phyloP scores from a whole-genome alignment of 768 basidiomycete species.

The Leccinum incarnatum region DNA sequence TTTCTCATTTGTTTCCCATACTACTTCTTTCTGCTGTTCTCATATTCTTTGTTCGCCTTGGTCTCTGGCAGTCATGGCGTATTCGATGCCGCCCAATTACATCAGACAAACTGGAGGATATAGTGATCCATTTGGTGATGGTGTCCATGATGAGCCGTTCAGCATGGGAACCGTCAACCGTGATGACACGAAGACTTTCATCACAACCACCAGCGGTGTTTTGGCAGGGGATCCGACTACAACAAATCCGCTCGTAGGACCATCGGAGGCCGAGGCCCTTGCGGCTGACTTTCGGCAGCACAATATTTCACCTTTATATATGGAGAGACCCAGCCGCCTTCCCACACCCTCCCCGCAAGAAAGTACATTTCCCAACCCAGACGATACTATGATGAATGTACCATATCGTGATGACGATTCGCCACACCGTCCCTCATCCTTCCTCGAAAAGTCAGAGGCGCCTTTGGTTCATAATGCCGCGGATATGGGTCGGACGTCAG shows the following conservation, averaged over 20 bases:
- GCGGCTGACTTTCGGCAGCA: constrained; percentile 28
- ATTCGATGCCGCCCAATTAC: constrained; percentile 8
- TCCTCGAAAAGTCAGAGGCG: constrained; percentile 23
- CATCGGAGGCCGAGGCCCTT: constrained; percentile 24
- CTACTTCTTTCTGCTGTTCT: constrained; percentile 1
- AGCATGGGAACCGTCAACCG: constrained; percentile 6
- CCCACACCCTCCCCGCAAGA: constrained; percentile 17
- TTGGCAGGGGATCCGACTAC: constrained; percentile 10
- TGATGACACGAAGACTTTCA: constrained; percentile 21
- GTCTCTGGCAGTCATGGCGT: constrained; percentile 28
- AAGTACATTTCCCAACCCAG: neutral
- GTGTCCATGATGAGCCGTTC: constrained; percentile 24
- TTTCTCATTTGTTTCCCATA: neutral
- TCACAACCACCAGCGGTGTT: constrained; percentile 23
- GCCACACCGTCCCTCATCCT: constrained; percentile 10
- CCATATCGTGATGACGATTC: constrained; percentile 28
- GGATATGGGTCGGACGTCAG: constrained; percentile 36
- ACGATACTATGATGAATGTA: constrained; percentile 4
- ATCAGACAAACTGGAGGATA: constrained; percentile 9
- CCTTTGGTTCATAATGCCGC: constrained; percentile 50
- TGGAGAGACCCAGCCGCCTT: constrained; percentile 11
- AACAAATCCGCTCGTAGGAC: constrained; percentile 4
- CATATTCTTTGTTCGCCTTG: constrained; percentile 14
- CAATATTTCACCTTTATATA: constrained; percentile 13
- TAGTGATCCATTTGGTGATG: constrained; percentile 29